These are phyloP conservation scores for Trichosporon faecale DNA, from an alignment of 1,284 basidiomycete genomes.

Conservation along the genomic window DNA sequence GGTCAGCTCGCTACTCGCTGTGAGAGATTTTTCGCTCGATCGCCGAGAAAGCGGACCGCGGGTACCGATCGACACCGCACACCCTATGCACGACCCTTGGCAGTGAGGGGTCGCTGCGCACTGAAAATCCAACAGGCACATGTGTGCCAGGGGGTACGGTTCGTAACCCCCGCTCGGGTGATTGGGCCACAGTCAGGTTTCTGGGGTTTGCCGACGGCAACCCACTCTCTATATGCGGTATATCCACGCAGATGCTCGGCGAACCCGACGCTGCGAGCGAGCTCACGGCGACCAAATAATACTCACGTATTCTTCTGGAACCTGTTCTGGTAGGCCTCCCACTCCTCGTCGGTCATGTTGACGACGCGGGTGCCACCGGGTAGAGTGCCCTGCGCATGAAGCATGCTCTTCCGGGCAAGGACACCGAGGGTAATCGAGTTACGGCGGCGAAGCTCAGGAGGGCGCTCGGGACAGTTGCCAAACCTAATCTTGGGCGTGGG, in stretches of 20 bases:
- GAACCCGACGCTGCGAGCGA: neutral
- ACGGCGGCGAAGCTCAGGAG: slow-evolving; percentile 43
- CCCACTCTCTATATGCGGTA: neutral
- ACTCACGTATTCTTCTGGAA: slow-evolving; percentile 37
- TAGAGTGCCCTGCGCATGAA: slow-evolving; percentile 35
- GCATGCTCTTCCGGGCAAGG: slow-evolving; percentile 41
- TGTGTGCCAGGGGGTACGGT: neutral
- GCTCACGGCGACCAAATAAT: neutral
- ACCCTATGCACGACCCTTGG: neutral
- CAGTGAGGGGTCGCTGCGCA: neutral
- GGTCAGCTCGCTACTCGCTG: neutral
- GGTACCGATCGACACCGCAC: neutral
- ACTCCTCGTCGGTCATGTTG: slow-evolving; percentile 48
- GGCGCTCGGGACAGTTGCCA: slow-evolving; percentile 26
- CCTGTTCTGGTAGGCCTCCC: slow-evolving; percentile 45
- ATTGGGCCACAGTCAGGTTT: neutral
- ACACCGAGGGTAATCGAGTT: slow-evolving; percentile 50
- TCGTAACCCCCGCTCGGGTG: neutral
- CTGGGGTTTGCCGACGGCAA: neutral
- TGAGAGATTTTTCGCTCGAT: neutral
- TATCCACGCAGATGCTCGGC: neutral
- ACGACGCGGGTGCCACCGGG: slow-evolving; percentile 24
- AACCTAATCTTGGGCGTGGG: slow-evolving; percentile 24
- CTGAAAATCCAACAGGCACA: slow-evolving; percentile 1
- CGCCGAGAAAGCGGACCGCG: neutral